Evolutionary conservation across 2,329 filamentous ascomycete genomes (phyloP), one percentile per base, ranked within the genome.

Genomic region (Hymenoscyphus linearis): DNA sequence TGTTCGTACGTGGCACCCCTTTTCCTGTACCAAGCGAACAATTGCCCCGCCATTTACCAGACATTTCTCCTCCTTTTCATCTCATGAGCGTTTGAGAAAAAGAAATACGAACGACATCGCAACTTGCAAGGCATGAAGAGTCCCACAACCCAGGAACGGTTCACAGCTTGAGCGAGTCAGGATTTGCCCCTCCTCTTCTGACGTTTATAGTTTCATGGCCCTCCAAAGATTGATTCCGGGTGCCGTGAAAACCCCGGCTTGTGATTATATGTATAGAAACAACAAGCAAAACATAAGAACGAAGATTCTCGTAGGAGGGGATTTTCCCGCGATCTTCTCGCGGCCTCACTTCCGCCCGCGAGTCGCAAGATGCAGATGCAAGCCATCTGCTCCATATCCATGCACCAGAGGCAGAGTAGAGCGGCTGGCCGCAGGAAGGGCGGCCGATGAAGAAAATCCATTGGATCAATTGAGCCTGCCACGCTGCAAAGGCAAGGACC

Each of bases 331-430:
- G 44, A 50, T 50, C 44, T 22, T 50, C 44, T 50, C 18, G 18
- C 18, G 18, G 22, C 44, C 44, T 10, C 44, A 50, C 44, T 25
- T 22, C 44, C 18, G 44, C 18, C 22, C 22, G 44, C 44, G 44
- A 50, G 44, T 50, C 18, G 44, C 18, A 50, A 50, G 44, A 22
- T 50, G 52, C 52, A 53, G 52, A 53, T 53, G 52, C 52, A 53
- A 53, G 52, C 52, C 52, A 53, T 53, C 52, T 53, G 52, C 44
- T 53, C 52, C 16, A 53, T 53, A 50, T 53, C 31, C 52, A 53
- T 53, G 52, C 52, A 34, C 16, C 52, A 53, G 52, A 53, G 52
- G n/a, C n/a, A n/a, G n/a, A n/a, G n/a, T n/a, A n/a, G n/a, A n/a
- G 31, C 18, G 52, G 52, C 26, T 34, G 27, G 13, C 52, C 27